Percentiles rank a stretch among this genome's conserved stretches.
These are phyloP conservation scores for Syncephalastrum monosporum DNA, from an alignment of 371 early-diverging fungal genomes.

Conservation along the genomic window DNA sequence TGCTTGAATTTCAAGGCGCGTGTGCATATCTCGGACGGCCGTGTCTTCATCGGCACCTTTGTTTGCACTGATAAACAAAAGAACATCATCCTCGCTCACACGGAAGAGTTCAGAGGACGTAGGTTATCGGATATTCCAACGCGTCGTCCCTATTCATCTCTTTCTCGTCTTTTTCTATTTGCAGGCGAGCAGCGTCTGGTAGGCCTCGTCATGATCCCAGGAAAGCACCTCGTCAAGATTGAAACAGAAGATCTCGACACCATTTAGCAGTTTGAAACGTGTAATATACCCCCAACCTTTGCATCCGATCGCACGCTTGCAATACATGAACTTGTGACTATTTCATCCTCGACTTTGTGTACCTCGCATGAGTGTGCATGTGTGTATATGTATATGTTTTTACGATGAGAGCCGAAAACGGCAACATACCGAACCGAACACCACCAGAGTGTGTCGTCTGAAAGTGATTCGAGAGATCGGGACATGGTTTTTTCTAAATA, in stretches of 20 bases:
- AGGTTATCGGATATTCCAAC: slow-evolving; percentile 1
- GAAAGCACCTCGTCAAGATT: slow-evolving; percentile 70
- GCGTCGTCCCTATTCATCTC: not conserved
- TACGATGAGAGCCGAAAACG: too few species aligned
- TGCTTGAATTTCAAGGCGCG: slow-evolving; percentile 66
- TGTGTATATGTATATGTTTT: too few species aligned
- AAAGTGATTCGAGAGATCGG: too few species aligned
- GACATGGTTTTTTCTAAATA: too few species aligned
- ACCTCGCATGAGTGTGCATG: too few species aligned
- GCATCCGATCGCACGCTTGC: too few species aligned
- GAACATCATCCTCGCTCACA: slow-evolving; percentile 76
- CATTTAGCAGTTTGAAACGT: slow-evolving; percentile 11
- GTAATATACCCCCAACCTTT: too few species aligned
- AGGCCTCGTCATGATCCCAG: slow-evolving; percentile 88
- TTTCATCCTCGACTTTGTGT: too few species aligned
- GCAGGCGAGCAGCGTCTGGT: slow-evolving; percentile 69
- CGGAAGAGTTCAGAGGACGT: slow-evolving; percentile 73
- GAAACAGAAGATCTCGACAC: slow-evolving; percentile 66
- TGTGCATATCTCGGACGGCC: slow-evolving; percentile 72
- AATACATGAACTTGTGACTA: too few species aligned
- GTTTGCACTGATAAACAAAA: slow-evolving; percentile 78
- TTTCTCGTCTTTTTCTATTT: not conserved
- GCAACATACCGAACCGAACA: too few species aligned
- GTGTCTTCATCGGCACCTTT: slow-evolving; percentile 77
- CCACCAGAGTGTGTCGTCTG: too few species aligned